Evolutionary conservation across 2,329 filamentous ascomycete species (phyloP), one percentile per base, ranked within the genome.

Genomic region (Hypoxylon sp.): DNA sequence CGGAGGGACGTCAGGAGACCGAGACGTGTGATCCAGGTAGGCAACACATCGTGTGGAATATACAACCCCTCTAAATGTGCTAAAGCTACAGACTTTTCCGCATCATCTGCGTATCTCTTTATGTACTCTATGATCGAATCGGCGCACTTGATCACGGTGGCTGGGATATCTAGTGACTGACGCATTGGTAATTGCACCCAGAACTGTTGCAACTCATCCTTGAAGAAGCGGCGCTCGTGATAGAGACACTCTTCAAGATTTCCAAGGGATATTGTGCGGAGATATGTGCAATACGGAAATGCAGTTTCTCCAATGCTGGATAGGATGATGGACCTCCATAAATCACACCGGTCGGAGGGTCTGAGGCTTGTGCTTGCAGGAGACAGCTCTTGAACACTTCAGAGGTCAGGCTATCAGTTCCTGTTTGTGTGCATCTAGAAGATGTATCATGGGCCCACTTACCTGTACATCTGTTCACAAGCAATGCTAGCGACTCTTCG

Each of bases 241-340:
- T 86, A 83, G 1, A 93, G 81, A 21, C 92, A 81, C 44, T 87
- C 80, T 10, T 82, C 79, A 0, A 93, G 82, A 74, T 91, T 88
- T 58, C 87, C 82, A 8, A 93, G 83, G 70, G 91, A 87, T 39
- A 93, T 81, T 27, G 84, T 82, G 62, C 86, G 87, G 61, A 93
- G 86, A 78, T 91, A 92, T 39, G 87, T 83, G 73, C 88, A 91
- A 75, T 94, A 94, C 0, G 91, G 90, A 68, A 89, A 91, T 17
- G 88, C 80, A 0, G 91, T 92, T 69, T 82, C 79, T 24, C 85
- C 87, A 47, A 90, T 79, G 63, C 88, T 88, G 7, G 91, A 93
- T 6, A 89, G 80, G 63, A 92, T 86, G 70, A 93, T 87, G 1
- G 89, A 89, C 55, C 87, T 86, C 91, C 91, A 93, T 53, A 92